Evolutionary conservation across 179 eudicot genomes (phyloP), one percentile per base, ranked within the genome.

Genomic region (Amaranthus tricolor): DNA sequence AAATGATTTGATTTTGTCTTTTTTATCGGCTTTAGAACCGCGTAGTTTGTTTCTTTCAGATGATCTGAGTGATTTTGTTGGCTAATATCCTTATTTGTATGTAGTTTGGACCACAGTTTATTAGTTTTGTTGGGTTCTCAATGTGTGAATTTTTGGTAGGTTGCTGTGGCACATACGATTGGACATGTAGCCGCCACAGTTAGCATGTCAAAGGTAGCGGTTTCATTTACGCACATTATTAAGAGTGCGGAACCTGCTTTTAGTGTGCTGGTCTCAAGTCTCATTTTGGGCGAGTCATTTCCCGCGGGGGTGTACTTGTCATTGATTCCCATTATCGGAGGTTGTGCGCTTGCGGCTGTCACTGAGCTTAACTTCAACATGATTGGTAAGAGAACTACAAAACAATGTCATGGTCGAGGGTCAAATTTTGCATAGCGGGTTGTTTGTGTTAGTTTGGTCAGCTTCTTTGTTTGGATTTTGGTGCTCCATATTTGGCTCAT

Each of bases 221-320:
- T 92, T 45, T 92, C 96, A 43, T 92, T 92, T 31, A 92, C 97
- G 45, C 96, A 92, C 83, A 90, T 91, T 43, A 91, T 90, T 72
- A 90, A 92, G 86, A 90, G 97, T 62, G 94, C 89, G 66, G 97
- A 92, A 60, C 97, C 97, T 62, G 97, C 97, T 80, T 92, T 92
- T 72, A 92, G 96, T 79, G 97, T 92, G 56, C 66, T 90, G 80
- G 97, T 92, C 72, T 91, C 94, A 13, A 90, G 92, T 76, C 84
- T 92, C 75, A 62, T 92, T 75, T 74, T 92, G 85, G 97, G 97
- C 13, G 97, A 92, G 80, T 84, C 91, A 24, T 92, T 92, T 71
- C 88, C 97, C 0, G 14, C 82, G 14, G 76, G 90, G 67, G 96
- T 92, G 59, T 92, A 92, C 82, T 84, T 84, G 79, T 90, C 96